Conservation (phyloP, 2,329 filamentous ascomycete species). For the Zymoseptoria passerinii region DNA sequence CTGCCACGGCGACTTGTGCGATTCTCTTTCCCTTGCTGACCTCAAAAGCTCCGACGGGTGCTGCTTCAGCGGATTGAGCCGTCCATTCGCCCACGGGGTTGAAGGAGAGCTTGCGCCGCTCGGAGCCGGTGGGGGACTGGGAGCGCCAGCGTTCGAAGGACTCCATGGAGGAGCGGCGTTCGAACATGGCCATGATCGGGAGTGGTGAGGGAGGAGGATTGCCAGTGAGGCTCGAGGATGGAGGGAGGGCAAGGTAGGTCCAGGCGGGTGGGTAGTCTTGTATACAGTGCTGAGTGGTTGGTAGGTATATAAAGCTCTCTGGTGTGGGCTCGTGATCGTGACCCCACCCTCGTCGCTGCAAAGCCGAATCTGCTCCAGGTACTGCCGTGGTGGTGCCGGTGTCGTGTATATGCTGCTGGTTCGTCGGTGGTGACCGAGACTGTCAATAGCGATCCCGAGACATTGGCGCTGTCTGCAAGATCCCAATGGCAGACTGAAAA, state of each 20-base stretch:
- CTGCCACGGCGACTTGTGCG: conserved; percentile 60
- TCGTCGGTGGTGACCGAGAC: background rate
- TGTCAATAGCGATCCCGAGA: background rate
- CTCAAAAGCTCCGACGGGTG: conserved; percentile 44
- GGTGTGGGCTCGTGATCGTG: background rate
- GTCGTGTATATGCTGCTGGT: background rate
- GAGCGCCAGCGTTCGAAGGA: conserved; percentile 21
- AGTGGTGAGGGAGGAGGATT: background rate
- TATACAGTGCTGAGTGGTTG: background rate
- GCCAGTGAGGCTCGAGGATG: conserved; percentile 1
- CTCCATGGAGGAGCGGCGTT: conserved; percentile 23
- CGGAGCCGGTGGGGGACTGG: conserved; percentile 29
- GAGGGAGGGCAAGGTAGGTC: background rate
- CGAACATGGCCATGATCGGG: conserved; percentile 18
- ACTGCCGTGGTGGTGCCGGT: background rate
- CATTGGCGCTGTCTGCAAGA: background rate
- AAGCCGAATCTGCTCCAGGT: background rate
- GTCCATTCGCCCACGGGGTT: conserved; percentile 42
- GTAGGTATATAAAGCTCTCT: background rate
- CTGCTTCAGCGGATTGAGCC: conserved; percentile 32
- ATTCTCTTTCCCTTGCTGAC: conserved; percentile 46
- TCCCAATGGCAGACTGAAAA: background rate
- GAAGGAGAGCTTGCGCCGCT: conserved; percentile 42
- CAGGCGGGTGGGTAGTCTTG: background rate
- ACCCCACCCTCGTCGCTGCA: background rate